These are phyloP conservation scores for Colletotrichum navitas DNA, from an alignment of 2,329 filamentous ascomycete species.

Conservation along the genomic window DNA sequence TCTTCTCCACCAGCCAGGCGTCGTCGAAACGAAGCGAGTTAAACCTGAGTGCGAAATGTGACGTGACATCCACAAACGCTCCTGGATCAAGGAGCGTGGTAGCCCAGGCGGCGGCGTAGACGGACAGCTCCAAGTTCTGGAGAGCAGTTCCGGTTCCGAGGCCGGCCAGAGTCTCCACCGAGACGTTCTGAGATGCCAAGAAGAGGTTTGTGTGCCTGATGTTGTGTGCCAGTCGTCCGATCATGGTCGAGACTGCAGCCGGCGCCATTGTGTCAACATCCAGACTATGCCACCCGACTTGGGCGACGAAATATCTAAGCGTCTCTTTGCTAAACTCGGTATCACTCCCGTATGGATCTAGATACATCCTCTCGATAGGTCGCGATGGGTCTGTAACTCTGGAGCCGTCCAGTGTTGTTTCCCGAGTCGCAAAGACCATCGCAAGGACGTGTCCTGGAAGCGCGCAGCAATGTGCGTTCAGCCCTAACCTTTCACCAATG, in stretches of 20 bases:
- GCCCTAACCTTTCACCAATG: slow-evolving; percentile 78
- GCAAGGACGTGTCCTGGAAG: slow-evolving; percentile 90
- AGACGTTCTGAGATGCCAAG: slow-evolving; percentile 51
- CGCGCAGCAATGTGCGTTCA: slow-evolving; percentile 83
- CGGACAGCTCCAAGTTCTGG: slow-evolving; percentile 68
- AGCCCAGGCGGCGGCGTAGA: slow-evolving; percentile 83
- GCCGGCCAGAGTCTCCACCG: slow-evolving; percentile 34
- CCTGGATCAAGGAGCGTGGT: slow-evolving; percentile 63
- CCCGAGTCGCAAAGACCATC: slow-evolving; percentile 74
- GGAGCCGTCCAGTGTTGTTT: slow-evolving; percentile 70
- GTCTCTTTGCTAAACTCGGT: slow-evolving; percentile 73
- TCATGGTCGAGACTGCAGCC: slow-evolving; percentile 74
- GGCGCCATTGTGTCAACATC: slow-evolving; percentile 70
- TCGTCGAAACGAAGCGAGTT: slow-evolving; percentile 68
- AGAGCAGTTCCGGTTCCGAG: slow-evolving; percentile 58
- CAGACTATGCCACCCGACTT: slow-evolving; percentile 58
- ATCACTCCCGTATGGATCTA: slow-evolving; percentile 83
- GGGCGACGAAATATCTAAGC: slow-evolving; percentile 70
- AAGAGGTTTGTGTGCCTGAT: slow-evolving; percentile 60
- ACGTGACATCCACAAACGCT: slow-evolving; percentile 40
- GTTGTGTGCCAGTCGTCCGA: slow-evolving; percentile 82
- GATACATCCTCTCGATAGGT: slow-evolving; percentile 73
- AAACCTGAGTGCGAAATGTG: slow-evolving; percentile 59
- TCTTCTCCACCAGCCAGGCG: slow-evolving; percentile 74
- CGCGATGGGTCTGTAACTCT: slow-evolving; percentile 45